phyloP scores from a whole-genome alignment of 257 asterid genomes.

The Anisodus tanguticus region DNA sequence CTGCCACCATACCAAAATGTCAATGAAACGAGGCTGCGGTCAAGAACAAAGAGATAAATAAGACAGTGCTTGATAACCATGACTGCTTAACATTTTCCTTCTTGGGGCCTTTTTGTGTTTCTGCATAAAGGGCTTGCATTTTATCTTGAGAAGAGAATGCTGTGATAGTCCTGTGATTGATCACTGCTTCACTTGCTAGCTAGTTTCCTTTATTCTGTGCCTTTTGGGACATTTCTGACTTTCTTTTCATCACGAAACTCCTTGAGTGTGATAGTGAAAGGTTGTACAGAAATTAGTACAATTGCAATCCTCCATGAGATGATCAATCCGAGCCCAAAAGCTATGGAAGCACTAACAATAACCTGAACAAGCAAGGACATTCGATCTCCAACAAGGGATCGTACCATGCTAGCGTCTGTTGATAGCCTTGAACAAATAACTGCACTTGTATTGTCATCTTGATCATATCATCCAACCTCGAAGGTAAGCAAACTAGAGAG shows the following conservation, averaged over 20 bases:
- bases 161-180: slow-evolving; percentile 51
- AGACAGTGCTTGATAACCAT: slow-evolving; percentile 58
- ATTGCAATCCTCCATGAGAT: slow-evolving; percentile 53
- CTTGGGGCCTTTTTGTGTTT: slow-evolving; percentile 44
- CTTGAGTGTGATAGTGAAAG: slow-evolving; percentile 45
- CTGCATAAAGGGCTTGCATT: slow-evolving; percentile 42
- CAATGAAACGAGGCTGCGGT: slow-evolving; percentile 42
- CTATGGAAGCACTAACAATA: slow-evolving; percentile 40
- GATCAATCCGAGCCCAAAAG: slow-evolving; percentile 44
- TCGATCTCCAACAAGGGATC: slow-evolving; percentile 60
- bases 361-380: slow-evolving; percentile 48
- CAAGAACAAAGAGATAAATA: slow-evolving; percentile 48
- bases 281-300: slow-evolving; percentile 49
- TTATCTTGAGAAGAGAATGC: slow-evolving; percentile 53
- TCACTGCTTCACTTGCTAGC: slow-evolving; percentile 58
- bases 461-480: slow-evolving; percentile 60
- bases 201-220: slow-evolving; percentile 60
- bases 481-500: slow-evolving; percentile 53
- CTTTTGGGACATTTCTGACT: slow-evolving; percentile 47
- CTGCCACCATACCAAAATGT: slow-evolving; percentile 61
- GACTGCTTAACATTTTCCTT: slow-evolving; percentile 52
- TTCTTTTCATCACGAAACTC: slow-evolving; percentile 45
- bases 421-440: slow-evolving; percentile 54
- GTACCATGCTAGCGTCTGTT: slow-evolving; percentile 48
- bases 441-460: slow-evolving; percentile 46